Evolutionary conservation across 2,329 filamentous ascomycete species (phyloP), one percentile per base, ranked within the genome.

Genomic region (Colletotrichum chrysophilum): DNA sequence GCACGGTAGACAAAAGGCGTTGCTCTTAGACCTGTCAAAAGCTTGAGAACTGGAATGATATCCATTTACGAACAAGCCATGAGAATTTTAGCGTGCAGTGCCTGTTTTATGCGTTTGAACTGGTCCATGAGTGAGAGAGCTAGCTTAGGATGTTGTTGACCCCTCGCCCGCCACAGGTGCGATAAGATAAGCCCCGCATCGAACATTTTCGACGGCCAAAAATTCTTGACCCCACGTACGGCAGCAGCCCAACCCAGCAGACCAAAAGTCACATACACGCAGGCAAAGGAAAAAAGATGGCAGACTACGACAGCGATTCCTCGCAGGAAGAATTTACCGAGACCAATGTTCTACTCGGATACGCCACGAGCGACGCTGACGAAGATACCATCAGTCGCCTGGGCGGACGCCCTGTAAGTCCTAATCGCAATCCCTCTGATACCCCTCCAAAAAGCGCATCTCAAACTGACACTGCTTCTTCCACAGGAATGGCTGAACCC

Each of bases 291-390:
- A 80, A 21, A 52, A 61, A 62, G 18, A 96, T 96, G 94, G 89
- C 93, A 73, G 89, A 92, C 18, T 97, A 98, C 86, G 96, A 98
- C 80, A 96, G 95, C 1, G 92, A 89, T 32, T 94, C 91, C 58
- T 93, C 92, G 72, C 89, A 92, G 16, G 90, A 91, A 7, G 90
- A 92, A 62, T 95, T 92, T 77, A 94, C 93, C 21, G 93, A 95
- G 83, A 98, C 97, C 8, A 95, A 94, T 78, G 96, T 98, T 3
- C 91, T 98, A 3, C 90, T 99, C 14, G 97, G 97, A 6, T 99
- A 98, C 84, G 94, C 95, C 4, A 94, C 94, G 2, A 92, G 93
- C 82, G 95, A 98, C 71, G 87, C 92, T 16, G 94, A 93, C 71
- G 93, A 95, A 77, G 96, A 99, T 84, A 90, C 91, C 14, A 93